These are phyloP conservation scores for Acanthochlamys bracteata DNA, from an alignment of 106 monocot species.

Conservation along the genomic window DNA sequence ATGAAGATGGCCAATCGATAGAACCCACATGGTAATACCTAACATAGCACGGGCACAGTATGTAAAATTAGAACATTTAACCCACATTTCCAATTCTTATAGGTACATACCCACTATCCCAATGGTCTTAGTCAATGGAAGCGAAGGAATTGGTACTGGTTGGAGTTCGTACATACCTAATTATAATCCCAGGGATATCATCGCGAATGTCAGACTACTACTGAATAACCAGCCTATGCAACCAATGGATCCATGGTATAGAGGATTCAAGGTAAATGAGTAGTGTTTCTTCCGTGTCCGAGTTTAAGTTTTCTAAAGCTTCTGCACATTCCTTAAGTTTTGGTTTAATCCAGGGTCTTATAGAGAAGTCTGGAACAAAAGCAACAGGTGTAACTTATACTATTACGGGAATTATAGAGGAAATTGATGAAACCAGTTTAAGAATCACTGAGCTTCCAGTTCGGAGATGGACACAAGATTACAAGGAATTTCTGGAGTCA, in stretches of 20 bases:
- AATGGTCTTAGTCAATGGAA: constrained; percentile 90
- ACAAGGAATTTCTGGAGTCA: constrained; percentile 72
- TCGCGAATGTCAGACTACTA: constrained; percentile 70
- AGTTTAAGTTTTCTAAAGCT: too few species aligned
- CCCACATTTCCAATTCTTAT: not conserved
- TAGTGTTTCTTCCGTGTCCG: too few species aligned
- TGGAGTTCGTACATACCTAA: constrained; percentile 97
- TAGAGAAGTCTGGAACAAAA: constrained; percentile 74
- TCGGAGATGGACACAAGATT: constrained; percentile 86
- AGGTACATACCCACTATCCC: constrained; percentile 95
- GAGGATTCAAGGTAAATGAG: constrained; percentile 67
- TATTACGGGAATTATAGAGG: constrained; percentile 60
- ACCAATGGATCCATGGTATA: constrained; percentile 93
- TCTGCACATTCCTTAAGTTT: not conserved
- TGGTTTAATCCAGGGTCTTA: constrained; percentile 26
- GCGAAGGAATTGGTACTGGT: constrained; percentile 98
- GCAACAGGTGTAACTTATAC: constrained; percentile 77
- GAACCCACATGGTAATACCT: constrained; percentile 78
- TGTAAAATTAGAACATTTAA: too few species aligned
- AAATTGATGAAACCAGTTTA: constrained; percentile 53
- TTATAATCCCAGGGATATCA: constrained; percentile 83
- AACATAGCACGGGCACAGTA: not conserved
- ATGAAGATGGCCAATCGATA: constrained; percentile 86
- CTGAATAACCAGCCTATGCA: constrained; percentile 66
- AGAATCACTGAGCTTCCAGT: constrained; percentile 76